Evolutionary conservation across 331 rosid genomes (phyloP).

Genomic region (Malus hybrid): DNA sequence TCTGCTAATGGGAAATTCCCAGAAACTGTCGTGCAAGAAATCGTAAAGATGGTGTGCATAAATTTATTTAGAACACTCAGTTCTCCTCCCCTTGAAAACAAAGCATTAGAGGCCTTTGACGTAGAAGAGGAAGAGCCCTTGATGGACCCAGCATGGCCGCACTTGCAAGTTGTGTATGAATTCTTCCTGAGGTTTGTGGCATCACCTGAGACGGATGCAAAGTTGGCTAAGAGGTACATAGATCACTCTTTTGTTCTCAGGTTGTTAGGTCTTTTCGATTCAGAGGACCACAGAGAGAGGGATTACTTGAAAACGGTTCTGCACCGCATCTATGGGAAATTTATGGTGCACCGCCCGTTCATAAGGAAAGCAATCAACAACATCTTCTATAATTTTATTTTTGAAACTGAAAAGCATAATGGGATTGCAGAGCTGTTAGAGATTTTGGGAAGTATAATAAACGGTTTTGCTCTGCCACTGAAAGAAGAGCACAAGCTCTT

Average conservation of each 20-base stretch:
- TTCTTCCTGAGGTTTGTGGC: conserved; percentile 82
- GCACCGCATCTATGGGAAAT: conserved; percentile 93
- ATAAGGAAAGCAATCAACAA: conserved; percentile 92
- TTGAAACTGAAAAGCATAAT: conserved; percentile 96
- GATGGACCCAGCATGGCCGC: conserved; percentile 99
- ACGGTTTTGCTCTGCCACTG: conserved; percentile 91
- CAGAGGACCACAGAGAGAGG: conserved; percentile 95
- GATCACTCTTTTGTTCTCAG: conserved; percentile 90
- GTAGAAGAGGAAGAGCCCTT: conserved; percentile 94
- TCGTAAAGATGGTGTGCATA: conserved; percentile 63
- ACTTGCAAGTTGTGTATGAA: conserved; percentile 83
- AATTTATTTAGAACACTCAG: conserved; percentile 76
- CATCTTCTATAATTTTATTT: conserved; percentile 78
- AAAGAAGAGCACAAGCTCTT: conserved; percentile 98
- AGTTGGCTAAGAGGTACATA: conserved; percentile 84
- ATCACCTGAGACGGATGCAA: conserved; percentile 92
- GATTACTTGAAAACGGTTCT: conserved; percentile 92
- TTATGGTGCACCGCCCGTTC: conserved; percentile 96
- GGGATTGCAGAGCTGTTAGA: conserved; percentile 91
- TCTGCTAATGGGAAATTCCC: conserved; percentile 72
- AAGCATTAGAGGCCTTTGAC: conserved; percentile 75
- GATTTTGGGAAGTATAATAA: conserved; percentile 94
- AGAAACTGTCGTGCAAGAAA: conserved; percentile 75
- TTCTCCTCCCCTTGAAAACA: conserved; percentile 80
- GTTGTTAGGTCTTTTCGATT: conserved; percentile 90